These are phyloP conservation scores for Achlya hypogyna DNA, from an alignment of 352 stramenopile genomes.

Conservation along the genomic window DNA sequence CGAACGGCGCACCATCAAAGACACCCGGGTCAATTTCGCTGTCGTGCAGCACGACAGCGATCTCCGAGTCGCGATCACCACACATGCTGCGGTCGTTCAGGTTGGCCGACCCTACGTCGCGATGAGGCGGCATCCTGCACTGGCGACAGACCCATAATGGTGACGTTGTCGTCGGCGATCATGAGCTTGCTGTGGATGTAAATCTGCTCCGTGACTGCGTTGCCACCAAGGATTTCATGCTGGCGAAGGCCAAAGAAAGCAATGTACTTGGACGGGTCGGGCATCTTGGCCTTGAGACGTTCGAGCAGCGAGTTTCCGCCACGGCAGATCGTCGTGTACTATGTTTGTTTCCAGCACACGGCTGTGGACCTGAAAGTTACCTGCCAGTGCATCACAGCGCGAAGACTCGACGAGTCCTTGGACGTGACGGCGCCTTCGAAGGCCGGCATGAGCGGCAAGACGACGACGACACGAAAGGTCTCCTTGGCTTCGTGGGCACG, in stretches of 20 bases:
- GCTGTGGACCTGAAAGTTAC: neutral
- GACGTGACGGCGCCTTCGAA: conserved; percentile 23
- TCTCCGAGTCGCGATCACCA: conserved; percentile 25
- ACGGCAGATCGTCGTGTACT: conserved; percentile 24
- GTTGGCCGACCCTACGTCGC: conserved; percentile 20
- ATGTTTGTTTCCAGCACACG: neutral
- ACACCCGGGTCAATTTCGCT: conserved; percentile 8
- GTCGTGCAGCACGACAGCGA: conserved; percentile 23
- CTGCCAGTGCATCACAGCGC: conserved; percentile 25
- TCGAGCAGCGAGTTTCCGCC: conserved; percentile 20
- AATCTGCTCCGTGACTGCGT: conserved; percentile 24
- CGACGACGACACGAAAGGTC: conserved; percentile 24
- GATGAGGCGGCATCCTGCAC: neutral
- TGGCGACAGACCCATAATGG: conserved; percentile 20
- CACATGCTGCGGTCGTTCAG: conserved; percentile 25
- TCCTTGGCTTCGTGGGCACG: conserved; percentile 16
- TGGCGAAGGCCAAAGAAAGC: conserved; percentile 23
- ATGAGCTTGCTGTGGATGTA: conserved; percentile 29
- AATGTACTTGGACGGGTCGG: conserved; percentile 22
- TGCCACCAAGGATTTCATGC: conserved; percentile 7
- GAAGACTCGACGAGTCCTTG: conserved; percentile 19
- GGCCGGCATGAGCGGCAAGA: conserved; percentile 22
- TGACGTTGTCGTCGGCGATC: conserved; percentile 22
- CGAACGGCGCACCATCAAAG: neutral
- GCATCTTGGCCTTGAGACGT: neutral